A percentile compares a stretch with the other conserved stretches of the same genome.
Evolutionary conservation across 169 alveolate species (phyloP).

Genomic region (Plasmodium gaboni): DNA sequence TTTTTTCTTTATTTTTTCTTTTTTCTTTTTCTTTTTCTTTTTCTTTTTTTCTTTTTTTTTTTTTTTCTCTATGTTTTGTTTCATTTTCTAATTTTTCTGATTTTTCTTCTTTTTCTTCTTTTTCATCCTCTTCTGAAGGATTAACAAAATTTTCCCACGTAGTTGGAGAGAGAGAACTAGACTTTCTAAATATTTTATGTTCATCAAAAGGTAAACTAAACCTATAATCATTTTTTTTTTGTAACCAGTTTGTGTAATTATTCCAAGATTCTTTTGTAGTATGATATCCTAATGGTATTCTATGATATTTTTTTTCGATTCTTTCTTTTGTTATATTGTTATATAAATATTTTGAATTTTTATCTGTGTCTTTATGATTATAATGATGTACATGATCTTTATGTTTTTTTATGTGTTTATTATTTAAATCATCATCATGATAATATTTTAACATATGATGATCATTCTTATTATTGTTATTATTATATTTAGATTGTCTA

Average conservation of each 20-base stretch:
- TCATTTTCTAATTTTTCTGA: constrained; percentile 2
- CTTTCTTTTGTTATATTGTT: constrained; percentile 51
- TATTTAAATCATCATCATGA: background rate
- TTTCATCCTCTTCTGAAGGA: constrained; percentile 19
- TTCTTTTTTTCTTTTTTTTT: constrained; percentile 16
- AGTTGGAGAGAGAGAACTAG: constrained; percentile 53
- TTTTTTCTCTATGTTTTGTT: constrained; percentile 12
- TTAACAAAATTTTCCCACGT: constrained; percentile 60
- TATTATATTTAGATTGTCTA: no score
- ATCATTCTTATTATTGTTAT: background rate
- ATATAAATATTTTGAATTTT: constrained; percentile 24
- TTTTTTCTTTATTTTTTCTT: background rate
- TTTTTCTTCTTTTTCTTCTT: constrained; percentile 3
- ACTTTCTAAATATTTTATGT: constrained; percentile 54
- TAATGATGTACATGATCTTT: background rate
- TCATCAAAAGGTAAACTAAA: constrained; percentile 58
- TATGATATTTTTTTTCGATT: constrained; percentile 41
- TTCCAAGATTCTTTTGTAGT: constrained; percentile 64
- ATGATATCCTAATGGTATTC: constrained; percentile 60
- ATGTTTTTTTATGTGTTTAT: background rate
- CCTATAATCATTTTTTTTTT: constrained; percentile 63
- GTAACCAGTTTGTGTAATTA: constrained; percentile 54
- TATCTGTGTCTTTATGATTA: constrained; percentile 12
- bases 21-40: background rate
- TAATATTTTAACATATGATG: background rate